Conservation (phyloP, 2,329 filamentous ascomycete species). For the Talaromyces sp. region DNA sequence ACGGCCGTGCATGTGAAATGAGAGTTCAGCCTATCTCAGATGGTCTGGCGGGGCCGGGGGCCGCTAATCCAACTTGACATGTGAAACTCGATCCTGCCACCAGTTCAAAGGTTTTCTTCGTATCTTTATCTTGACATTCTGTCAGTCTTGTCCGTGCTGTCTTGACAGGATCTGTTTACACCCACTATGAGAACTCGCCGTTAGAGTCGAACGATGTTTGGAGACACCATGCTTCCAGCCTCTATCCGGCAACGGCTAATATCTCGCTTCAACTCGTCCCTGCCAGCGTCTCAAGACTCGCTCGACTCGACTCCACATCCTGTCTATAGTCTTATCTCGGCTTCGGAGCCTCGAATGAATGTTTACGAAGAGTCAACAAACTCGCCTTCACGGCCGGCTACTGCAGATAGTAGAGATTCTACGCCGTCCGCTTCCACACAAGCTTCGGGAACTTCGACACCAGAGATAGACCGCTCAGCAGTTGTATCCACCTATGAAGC, state of each 20-base stretch:
- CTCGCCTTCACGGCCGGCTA: slow-evolving; percentile 12
- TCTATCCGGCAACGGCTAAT: slow-evolving; percentile 24
- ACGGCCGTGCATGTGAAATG: background rate
- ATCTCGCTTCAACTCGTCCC: slow-evolving; percentile 16
- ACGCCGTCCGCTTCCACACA: slow-evolving; percentile 15
- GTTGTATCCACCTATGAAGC: slow-evolving; percentile 22
- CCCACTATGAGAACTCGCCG: background rate
- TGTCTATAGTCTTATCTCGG: background rate
- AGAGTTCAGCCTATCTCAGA: background rate
- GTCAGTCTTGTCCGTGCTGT: background rate
- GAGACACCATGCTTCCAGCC: slow-evolving; percentile 18
- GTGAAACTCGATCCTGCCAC: background rate
- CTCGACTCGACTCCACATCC: background rate
- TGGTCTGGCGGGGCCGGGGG: background rate
- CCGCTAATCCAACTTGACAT: background rate
- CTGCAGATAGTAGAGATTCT: slow-evolving; percentile 20
- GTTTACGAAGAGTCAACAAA: background rate
- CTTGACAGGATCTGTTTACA: background rate
- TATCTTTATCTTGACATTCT: background rate
- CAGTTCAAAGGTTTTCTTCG: background rate
- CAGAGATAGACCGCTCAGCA: slow-evolving; percentile 2
- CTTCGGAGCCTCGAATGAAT: background rate
- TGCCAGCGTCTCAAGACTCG: background rate
- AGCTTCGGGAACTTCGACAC: slow-evolving; percentile 10
- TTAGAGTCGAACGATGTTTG: background rate